A percentile compares a stretch with the other conserved stretches of the same genome.
Evolutionary conservation across 2,329 filamentous ascomycete genomes (phyloP).

Genomic region (Calonectria leucothoes): DNA sequence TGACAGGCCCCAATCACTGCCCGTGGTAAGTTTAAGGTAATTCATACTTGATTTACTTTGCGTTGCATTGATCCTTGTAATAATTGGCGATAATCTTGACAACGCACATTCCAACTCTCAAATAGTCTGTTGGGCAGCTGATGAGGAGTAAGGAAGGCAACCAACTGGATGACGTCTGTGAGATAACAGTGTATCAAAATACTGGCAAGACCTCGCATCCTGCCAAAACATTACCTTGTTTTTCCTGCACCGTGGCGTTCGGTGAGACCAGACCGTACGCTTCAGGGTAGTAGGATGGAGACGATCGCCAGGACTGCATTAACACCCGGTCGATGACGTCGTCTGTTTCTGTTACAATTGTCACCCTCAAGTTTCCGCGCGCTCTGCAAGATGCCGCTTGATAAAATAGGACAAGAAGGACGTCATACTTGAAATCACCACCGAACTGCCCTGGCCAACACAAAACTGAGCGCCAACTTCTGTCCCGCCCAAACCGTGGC

Average conservation of each 20-base stretch:
- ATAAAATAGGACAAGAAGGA: background rate
- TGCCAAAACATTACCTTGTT: background rate
- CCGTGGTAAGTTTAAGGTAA: background rate
- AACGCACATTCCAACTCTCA: background rate
- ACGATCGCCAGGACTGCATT: background rate
- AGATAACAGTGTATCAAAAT: background rate
- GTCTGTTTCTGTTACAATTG: background rate
- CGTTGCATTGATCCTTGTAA: background rate
- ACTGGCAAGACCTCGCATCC: background rate
- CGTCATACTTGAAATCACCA: background rate
- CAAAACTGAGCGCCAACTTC: background rate
- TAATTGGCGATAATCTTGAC: background rate
- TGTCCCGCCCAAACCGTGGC: background rate
- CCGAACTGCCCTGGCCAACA: background rate
- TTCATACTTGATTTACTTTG: background rate
- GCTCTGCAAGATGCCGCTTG: background rate
- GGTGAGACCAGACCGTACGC: background rate
- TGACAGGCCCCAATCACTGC: background rate
- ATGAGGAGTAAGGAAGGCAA: background rate
- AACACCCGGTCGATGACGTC: slow-evolving; percentile 3
- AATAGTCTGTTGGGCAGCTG: background rate
- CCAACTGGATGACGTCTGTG: background rate
- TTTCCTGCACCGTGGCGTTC: background rate
- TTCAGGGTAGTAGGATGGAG: background rate
- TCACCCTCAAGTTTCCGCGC: background rate